These are phyloP conservation scores for Verticillium nubilum DNA, from an alignment of 2,329 filamentous ascomycete species.

Conservation along the genomic window DNA sequence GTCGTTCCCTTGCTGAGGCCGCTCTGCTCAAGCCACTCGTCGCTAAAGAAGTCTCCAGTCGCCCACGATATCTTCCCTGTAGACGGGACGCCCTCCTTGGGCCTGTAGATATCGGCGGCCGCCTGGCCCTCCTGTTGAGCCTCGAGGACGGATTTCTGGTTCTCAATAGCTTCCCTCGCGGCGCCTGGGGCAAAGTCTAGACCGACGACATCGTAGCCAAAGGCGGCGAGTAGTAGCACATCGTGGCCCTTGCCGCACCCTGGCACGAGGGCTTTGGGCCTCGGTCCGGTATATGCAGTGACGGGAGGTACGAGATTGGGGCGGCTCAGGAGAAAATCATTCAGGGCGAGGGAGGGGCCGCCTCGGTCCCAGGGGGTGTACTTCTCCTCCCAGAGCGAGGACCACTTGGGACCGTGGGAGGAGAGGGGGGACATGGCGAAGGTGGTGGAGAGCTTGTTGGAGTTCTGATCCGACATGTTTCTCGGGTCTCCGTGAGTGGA, in stretches of 20 bases:
- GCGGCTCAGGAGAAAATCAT: conserved; percentile 42
- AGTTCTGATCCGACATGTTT: conserved; percentile 15
- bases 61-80: conserved; percentile 52
- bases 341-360: conserved; percentile 46
- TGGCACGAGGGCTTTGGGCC: conserved; percentile 64
- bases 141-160: conserved; percentile 21
- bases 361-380: conserved; percentile 53
- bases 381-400: conserved; percentile 38
- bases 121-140: conserved; percentile 31
- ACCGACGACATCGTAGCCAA: conserved; percentile 73
- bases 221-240: conserved; percentile 65
- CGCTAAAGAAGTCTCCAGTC: conserved; percentile 61
- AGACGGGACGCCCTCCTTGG: conserved; percentile 30
- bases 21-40: conserved; percentile 45
- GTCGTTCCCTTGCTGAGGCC: conserved; percentile 32
- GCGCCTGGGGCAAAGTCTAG: conserved; percentile 58
- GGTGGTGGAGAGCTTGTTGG: conserved; percentile 21
- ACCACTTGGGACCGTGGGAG: conserved; percentile 36
- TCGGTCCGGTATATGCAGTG: conserved; percentile 12
- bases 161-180: conserved; percentile 38
- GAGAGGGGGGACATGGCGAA: conserved; percentile 27
- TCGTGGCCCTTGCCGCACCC: conserved; percentile 82
- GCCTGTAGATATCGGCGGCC: conserved; percentile 35
- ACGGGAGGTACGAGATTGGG: conserved; percentile 35
- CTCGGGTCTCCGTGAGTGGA: not conserved